Evolutionary conservation across 352 stramenopile species (phyloP), one percentile per base, ranked within the genome.

Genomic region (Phytophthora syringae): DNA sequence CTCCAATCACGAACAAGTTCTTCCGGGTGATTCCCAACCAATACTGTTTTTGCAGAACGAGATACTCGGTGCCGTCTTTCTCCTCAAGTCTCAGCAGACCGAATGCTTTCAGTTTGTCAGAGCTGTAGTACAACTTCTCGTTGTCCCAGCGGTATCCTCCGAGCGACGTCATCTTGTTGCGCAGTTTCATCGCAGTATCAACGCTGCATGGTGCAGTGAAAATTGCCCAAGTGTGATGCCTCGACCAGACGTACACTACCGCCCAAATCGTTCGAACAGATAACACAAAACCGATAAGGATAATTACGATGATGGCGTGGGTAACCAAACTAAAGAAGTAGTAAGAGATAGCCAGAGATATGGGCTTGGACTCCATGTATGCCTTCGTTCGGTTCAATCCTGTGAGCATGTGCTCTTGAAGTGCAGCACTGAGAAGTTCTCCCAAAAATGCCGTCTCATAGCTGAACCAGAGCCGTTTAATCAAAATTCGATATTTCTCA

Each of bases 111-210:
- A 67, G 22, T 1, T 18, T 39, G 3, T 71, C 50, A 10, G 44
- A 9, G 21, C 15, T 52, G 56, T 71, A 71, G 25, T 43, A 61
- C 15, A 71, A 22, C 16, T 45, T 51, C 3, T 50, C 55, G 5
- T 43, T 22, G 0, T 40, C 21, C 16, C 16, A 48, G 11, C 27
- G 34, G 39, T 62, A 71, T 12, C 54, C 48, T 9, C 22, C 32
- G 5, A 70, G 20, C 39, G 56, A 37, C 7, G 54, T 64, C 62
- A 66, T 56, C 27, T 71, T 71, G 49, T 37, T 59, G 13, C 48
- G 48, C 30, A 52, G 45, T 2, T 39, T 42, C 16, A 71, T 13
- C 9, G 34, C 40, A 6, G 37, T 47, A 20, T 72, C 57, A 20
- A 72, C 51, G n/a, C 57, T 63, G 51, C 50, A 67, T 5, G 25